These are phyloP conservation scores for Elongisporangium undulatum DNA, from an alignment of 352 stramenopile genomes.

Conservation along the genomic window DNA sequence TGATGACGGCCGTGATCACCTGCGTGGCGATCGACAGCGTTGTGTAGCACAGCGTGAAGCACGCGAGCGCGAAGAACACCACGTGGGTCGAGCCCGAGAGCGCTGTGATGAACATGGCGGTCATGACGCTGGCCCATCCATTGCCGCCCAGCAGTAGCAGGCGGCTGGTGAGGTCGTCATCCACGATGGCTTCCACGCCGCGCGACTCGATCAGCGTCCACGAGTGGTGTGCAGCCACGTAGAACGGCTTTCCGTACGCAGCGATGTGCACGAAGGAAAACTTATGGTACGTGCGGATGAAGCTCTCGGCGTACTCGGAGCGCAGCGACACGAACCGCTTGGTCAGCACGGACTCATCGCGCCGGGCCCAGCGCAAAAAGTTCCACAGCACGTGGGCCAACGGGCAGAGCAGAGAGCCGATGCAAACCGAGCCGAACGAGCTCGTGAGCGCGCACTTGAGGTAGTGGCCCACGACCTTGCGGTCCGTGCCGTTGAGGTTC, in stretches of 20 bases:
- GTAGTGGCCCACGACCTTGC: slow-evolving; percentile 70
- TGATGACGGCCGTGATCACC: slow-evolving; percentile 70
- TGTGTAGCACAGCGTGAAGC: slow-evolving; percentile 79
- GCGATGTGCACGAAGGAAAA: slow-evolving; percentile 83
- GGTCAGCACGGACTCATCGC: slow-evolving; percentile 64
- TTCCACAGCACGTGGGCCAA: slow-evolving; percentile 77
- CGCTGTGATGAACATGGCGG: slow-evolving; percentile 54
- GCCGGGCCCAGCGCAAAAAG: slow-evolving; percentile 63
- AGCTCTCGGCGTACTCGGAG: slow-evolving; percentile 60
- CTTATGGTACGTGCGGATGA: slow-evolving; percentile 86
- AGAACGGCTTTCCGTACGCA: slow-evolving; percentile 77
- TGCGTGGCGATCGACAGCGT: slow-evolving; percentile 73
- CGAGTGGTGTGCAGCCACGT: slow-evolving; percentile 67
- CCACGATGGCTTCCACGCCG: slow-evolving; percentile 81
- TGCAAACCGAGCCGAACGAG: slow-evolving; percentile 82
- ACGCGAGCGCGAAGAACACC: slow-evolving; percentile 70
- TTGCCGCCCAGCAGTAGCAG: slow-evolving; percentile 70
- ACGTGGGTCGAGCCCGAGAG: slow-evolving; percentile 45
- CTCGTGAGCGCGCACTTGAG: slow-evolving; percentile 53
- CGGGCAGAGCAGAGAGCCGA: slow-evolving; percentile 75
- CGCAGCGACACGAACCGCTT: slow-evolving; percentile 53
- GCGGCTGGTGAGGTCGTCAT: slow-evolving; percentile 80
- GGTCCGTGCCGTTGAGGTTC: slow-evolving; percentile 17
- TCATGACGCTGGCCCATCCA: slow-evolving; percentile 78
- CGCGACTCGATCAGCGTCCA: slow-evolving; percentile 77